Evolutionary conservation across 108 stramenopile species (phyloP), one percentile per base, ranked within the genome.

Genomic region (Poteriospumella lacustris): DNA sequence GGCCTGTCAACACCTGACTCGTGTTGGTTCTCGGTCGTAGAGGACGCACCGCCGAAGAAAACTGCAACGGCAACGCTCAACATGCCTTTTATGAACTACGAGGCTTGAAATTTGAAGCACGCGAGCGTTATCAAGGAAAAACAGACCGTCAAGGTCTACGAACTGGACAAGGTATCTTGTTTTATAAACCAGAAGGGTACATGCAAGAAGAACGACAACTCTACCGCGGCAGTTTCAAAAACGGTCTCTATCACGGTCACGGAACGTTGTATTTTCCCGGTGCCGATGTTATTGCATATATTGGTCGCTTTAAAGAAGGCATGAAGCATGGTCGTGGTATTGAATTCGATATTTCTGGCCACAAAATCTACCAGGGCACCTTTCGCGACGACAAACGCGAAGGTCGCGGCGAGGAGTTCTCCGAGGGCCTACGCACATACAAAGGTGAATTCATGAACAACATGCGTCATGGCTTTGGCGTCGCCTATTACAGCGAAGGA

Each of bases 171-270:
- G 70, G 70, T 73, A 28, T 56, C 12, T 5, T 73, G 3, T 73
- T 52, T 24, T 73, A 42, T 34, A 73, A 73, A 56, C 12, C 70
- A 44, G 70, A 73, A 73, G 70, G 70, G 36, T 73, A 73, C 36
- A n/a, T 52, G 26, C 9, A 73, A 73, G 24, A 5, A 28, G 70
- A 44, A 24, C 3, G 24, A 56, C 70, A 52, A 44, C 31, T 73
- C 15, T 73, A 42, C 42, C 43, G 70, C 9, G 70, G 70, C 28
- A 56, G 33, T 38, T 73, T 44, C 33, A 73, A 73, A 42, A 56
- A 73, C 42, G 36, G 36, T 38, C 41, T 26, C 5, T 73, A 73
- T 56, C 70, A 73, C 42, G 70, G 70, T 42, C 70, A 73, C 36
- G 70, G 70, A 9, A 73, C 70, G 9, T 33, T 73, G 12, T 73